These are phyloP conservation scores for Sarocladium strictum DNA, from an alignment of 2,329 filamentous ascomycete genomes.

Conservation along the genomic window DNA sequence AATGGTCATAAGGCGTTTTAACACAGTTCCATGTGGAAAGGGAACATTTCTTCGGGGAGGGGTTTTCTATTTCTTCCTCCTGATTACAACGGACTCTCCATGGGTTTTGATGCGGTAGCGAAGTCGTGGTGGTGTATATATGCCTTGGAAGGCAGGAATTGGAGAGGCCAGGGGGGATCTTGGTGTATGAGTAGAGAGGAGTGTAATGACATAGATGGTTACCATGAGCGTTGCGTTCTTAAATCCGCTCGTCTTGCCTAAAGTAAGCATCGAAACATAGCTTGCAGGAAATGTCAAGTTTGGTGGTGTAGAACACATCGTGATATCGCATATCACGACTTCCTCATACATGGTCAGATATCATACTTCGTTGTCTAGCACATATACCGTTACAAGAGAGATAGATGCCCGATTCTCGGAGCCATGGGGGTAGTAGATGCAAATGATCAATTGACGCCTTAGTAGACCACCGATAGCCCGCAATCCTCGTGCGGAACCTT, in stretches of 20 bases:
- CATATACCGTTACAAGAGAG: constrained; percentile 30
- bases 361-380: constrained; percentile 26
- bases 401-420: background rate
- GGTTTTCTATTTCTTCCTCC: too few species aligned
- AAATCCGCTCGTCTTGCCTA: too few species aligned
- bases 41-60: too few species aligned
- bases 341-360: too few species aligned
- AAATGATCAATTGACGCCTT: constrained; percentile 37
- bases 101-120: too few species aligned
- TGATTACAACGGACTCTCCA: too few species aligned
- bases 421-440: constrained; percentile 22
- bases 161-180: background rate
- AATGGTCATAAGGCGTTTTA: constrained; percentile 1
- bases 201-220: constrained; percentile 10
- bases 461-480: constrained; percentile 25
- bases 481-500: constrained; percentile 7
- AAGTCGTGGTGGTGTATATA: constrained; percentile 10
- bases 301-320: too few species aligned
- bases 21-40: too few species aligned
- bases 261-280: too few species aligned
- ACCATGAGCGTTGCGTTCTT: constrained; percentile 22
- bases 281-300: too few species aligned
- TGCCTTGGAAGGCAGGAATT: background rate
- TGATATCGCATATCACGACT: too few species aligned
- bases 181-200: constrained; percentile 3